Percentiles rank a stretch among this genome's conserved stretches.
Conservation (phyloP, 164 flowering plant species). For the Nymphaea colorata region DNA sequence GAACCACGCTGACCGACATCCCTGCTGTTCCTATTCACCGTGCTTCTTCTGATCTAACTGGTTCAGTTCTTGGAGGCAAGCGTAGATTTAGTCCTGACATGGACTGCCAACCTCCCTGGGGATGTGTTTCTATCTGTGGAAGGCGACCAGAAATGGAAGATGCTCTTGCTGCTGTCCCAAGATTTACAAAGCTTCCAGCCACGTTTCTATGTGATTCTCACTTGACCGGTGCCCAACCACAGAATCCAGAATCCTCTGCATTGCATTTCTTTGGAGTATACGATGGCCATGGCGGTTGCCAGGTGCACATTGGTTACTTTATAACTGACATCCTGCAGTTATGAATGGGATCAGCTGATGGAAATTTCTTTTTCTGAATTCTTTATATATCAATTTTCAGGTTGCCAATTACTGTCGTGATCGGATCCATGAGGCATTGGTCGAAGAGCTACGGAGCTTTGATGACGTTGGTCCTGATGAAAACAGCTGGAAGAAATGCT, state of each 20-base stretch:
- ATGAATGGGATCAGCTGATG: background rate
- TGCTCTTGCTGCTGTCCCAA: conserved; percentile 51
- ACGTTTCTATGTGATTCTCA: background rate
- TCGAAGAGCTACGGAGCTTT: conserved; percentile 38
- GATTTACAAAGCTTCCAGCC: conserved; percentile 43
- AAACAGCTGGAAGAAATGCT: conserved; percentile 25
- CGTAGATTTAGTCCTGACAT: conserved; percentile 43
- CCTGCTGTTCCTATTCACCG: conserved; percentile 23
- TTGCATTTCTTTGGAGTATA: conserved; percentile 83
- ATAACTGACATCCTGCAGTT: background rate
- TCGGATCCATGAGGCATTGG: conserved; percentile 54
- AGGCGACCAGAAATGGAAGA: conserved; percentile 94
- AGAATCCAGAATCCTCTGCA: conserved; percentile 12
- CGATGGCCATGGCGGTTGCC: conserved; percentile 94
- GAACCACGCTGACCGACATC: conserved; percentile 9
- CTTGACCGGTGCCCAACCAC: background rate
- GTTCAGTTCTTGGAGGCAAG: conserved; percentile 14
- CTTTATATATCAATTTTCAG: conserved; percentile 16
- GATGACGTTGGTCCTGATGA: conserved; percentile 17
- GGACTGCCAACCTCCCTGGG: conserved; percentile 76
- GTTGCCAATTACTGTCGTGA: conserved; percentile 70
- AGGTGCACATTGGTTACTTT: conserved; percentile 22
- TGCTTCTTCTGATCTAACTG: conserved; percentile 23
- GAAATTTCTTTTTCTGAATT: background rate
- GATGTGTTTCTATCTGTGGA: conserved; percentile 59